These are phyloP conservation scores for Cyphellophora europaea DNA, from an alignment of 2,329 filamentous ascomycete genomes.

Conservation along the genomic window DNA sequence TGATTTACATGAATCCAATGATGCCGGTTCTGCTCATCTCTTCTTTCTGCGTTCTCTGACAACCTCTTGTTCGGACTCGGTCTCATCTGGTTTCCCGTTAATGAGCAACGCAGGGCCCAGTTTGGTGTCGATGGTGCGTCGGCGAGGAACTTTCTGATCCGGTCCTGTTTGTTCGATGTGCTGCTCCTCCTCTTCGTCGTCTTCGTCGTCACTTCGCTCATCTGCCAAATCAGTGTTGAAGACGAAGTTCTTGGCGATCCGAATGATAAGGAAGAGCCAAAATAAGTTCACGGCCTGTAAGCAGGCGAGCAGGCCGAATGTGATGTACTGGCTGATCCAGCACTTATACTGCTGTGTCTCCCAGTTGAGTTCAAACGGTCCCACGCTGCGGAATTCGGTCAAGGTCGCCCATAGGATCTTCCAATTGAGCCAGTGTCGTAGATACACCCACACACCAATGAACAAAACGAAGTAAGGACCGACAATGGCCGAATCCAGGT, in stretches of 20 bases:
- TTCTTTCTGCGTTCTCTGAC: conserved; percentile 20
- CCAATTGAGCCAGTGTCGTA: conserved; percentile 58
- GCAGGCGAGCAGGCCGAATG: conserved; percentile 22
- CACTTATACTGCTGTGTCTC: conserved; percentile 27
- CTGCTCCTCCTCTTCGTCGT: conserved; percentile 30
- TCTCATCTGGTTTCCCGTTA: conserved; percentile 29
- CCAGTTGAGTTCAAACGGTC: conserved; percentile 26
- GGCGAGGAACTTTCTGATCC: conserved; percentile 3
- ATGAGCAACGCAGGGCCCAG: conserved; percentile 23
- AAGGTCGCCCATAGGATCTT: conserved; percentile 24
- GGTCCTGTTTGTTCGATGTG: conserved; percentile 1
- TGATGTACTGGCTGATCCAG: conserved; percentile 24
- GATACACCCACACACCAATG: conserved; percentile 71
- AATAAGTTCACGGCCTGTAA: conserved; percentile 26
- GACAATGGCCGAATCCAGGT: conserved; percentile 64
- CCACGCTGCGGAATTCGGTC: conserved; percentile 25
- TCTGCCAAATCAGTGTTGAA: conserved; percentile 23
- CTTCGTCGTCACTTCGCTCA: conserved; percentile 37
- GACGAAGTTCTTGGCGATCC: conserved; percentile 22
- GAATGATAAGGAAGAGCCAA: conserved; percentile 24
- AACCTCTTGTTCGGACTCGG: conserved; percentile 19
- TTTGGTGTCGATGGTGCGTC: conserved; percentile 3
- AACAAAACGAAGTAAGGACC: conserved; percentile 72
- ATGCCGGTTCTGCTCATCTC: too few species aligned
- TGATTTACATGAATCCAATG: too few species aligned